A percentile compares a stretch with the other conserved stretches of the same genome.
Evolutionary conservation across 768 basidiomycete genomes (phyloP).

Genomic region (Trametes meyenii): DNA sequence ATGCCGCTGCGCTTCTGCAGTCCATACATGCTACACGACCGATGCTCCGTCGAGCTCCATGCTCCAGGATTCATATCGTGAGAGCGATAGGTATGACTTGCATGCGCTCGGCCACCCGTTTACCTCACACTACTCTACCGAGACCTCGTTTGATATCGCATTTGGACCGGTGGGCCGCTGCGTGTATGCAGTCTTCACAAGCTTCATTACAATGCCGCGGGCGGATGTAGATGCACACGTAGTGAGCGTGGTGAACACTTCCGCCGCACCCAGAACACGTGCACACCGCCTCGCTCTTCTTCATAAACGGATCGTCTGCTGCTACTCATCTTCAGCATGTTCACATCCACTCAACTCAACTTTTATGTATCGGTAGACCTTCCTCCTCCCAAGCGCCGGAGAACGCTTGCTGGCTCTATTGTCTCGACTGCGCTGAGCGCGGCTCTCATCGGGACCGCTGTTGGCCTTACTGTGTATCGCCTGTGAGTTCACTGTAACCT

Average conservation of each 20-base stretch:
- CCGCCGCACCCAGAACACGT: slow-evolving; percentile 10
- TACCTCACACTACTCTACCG: neutral
- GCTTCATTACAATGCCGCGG: neutral
- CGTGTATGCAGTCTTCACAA: slow-evolving; percentile 1
- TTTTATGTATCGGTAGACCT: slow-evolving; percentile 56
- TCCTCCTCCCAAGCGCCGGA: slow-evolving; percentile 76
- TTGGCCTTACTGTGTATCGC: slow-evolving; percentile 85
- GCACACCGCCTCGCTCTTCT: slow-evolving; percentile 34
- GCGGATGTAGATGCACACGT: slow-evolving; percentile 6
- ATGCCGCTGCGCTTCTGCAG: no score
- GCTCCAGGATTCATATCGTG: neutral
- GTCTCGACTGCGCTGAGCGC: slow-evolving; percentile 84
- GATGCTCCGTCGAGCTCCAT: neutral
- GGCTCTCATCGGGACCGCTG: slow-evolving; percentile 84
- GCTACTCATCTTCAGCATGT: slow-evolving; percentile 24
- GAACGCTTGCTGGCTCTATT: slow-evolving; percentile 80
- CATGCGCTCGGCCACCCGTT: neutral
- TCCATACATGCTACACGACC: neutral
- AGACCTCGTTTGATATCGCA: neutral
- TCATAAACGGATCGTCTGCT: slow-evolving; percentile 33
- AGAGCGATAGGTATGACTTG: neutral
- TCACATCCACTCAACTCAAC: slow-evolving; percentile 32
- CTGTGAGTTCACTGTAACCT: slow-evolving; percentile 54
- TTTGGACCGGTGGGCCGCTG: neutral
- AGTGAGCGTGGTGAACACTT: neutral